These are phyloP conservation scores for Capsicum chinense DNA, from an alignment of 257 asterid species.

Conservation along the genomic window DNA sequence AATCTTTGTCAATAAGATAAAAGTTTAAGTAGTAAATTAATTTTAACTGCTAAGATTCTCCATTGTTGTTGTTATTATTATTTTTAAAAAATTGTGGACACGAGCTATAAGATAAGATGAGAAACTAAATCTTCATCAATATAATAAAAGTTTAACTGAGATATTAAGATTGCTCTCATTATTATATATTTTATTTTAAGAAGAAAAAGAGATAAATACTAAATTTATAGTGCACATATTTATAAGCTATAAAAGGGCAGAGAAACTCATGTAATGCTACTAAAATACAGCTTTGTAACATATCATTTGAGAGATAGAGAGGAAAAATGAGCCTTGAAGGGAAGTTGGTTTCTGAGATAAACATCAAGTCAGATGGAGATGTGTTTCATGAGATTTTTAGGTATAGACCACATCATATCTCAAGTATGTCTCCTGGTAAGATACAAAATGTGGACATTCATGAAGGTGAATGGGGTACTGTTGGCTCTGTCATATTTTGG, in stretches of 20 bases:
- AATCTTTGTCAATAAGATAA: not conserved
- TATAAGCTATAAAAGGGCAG: not conserved
- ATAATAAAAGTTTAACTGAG: no score
- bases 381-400: slow-evolving; percentile 25
- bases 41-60: no score
- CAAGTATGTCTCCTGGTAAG: not conserved
- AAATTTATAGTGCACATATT: not conserved
- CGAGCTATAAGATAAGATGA: no score
- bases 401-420: slow-evolving; percentile 25
- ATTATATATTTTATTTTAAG: not conserved
- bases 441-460: slow-evolving; percentile 5
- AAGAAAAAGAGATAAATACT: not conserved
- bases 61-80: no score
- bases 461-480: slow-evolving; percentile 29
- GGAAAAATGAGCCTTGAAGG: slow-evolving; percentile 24
- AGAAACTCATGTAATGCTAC: not conserved
- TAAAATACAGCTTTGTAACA: not conserved
- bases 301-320: not conserved
- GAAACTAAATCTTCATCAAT: no score
- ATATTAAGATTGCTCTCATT: no score
- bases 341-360: slow-evolving; percentile 14
- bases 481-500: slow-evolving; percentile 24
- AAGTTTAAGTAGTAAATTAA: not conserved
- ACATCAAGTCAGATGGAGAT: slow-evolving; percentile 16
- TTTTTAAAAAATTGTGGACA: no score